Evolutionary conservation across 1,139 yeast genomes (phyloP).

Genomic region (Taphrina pruni): DNA sequence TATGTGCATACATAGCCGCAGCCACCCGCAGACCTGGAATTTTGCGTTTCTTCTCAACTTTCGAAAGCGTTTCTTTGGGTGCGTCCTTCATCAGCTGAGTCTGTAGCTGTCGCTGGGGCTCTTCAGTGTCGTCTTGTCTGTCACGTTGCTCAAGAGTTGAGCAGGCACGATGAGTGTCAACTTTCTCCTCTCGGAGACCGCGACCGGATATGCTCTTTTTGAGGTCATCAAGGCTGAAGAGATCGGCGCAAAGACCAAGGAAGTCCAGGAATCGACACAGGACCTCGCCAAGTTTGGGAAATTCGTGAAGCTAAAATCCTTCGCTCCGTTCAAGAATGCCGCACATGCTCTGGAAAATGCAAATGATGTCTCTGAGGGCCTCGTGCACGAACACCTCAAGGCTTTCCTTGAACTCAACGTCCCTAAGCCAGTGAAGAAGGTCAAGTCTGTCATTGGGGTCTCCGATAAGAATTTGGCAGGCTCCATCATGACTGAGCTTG

Average conservation of each 20-base stretch:
- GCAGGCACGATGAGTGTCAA: constrained; percentile 32
- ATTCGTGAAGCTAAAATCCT: constrained; percentile 88
- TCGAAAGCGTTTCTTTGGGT: background rate
- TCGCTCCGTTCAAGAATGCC: constrained; percentile 93
- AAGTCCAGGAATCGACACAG: constrained; percentile 88
- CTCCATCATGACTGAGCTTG: constrained; percentile 87
- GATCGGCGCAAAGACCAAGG: constrained; percentile 86
- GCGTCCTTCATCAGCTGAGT: no score
- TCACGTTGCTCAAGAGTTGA: background rate
- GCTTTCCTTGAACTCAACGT: constrained; percentile 86
- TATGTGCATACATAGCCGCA: background rate
- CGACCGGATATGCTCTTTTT: constrained; percentile 97
- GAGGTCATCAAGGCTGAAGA: constrained; percentile 88
- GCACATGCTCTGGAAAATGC: constrained; percentile 99
- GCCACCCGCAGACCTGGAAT: constrained; percentile 18
- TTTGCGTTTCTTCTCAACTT: constrained; percentile 19
- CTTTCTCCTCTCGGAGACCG: constrained; percentile 85
- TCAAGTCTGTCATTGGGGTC: constrained; percentile 73
- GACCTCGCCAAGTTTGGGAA: constrained; percentile 90
- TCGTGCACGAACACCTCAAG: constrained; percentile 89
- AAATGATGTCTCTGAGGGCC: constrained; percentile 95
- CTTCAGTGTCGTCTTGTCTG: no score
- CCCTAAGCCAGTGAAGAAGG: constrained; percentile 79
- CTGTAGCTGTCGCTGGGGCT: no score
- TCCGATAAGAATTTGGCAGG: constrained; percentile 97